Evolutionary conservation across 1,284 basidiomycete species (phyloP).

Genomic region (Tilletia horrida): DNA sequence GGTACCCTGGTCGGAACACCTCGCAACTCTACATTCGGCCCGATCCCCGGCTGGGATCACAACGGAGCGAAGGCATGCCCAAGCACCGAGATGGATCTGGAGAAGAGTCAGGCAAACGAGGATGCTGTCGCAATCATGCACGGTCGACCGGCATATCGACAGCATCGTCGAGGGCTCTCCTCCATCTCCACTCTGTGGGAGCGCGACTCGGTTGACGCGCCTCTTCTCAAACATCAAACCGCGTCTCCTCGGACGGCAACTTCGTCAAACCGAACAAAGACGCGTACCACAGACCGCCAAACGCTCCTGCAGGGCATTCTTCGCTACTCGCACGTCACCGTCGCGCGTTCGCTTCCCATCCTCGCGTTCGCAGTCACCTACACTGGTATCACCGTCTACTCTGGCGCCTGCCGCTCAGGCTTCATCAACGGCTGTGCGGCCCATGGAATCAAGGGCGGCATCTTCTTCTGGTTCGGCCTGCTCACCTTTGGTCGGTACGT

Average conservation of each 20-base stretch:
- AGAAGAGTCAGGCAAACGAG: background rate
- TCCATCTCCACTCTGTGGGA: slow-evolving; percentile 11
- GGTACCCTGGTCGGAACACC: slow-evolving; percentile 8
- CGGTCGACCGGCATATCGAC: background rate
- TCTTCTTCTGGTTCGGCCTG: slow-evolving; percentile 67
- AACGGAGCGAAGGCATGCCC: background rate
- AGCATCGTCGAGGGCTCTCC: background rate
- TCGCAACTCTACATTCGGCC: background rate
- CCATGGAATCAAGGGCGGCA: slow-evolving; percentile 78
- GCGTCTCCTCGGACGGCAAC: background rate
- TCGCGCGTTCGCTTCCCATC: slow-evolving; percentile 67
- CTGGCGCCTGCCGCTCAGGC: slow-evolving; percentile 68
- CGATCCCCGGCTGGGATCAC: background rate
- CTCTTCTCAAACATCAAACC: slow-evolving; percentile 23
- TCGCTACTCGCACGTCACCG: slow-evolving; percentile 33
- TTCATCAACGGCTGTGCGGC: slow-evolving; percentile 75
- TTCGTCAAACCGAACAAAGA: background rate
- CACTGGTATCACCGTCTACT: slow-evolving; percentile 72
- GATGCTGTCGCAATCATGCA: background rate
- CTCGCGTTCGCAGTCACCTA: slow-evolving; percentile 67
- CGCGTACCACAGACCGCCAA: background rate
- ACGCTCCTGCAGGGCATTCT: slow-evolving; percentile 17
- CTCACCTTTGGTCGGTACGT: slow-evolving; percentile 85
- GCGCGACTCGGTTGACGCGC: slow-evolving; percentile 13
- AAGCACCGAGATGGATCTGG: background rate